Conservation (phyloP, 805 yeast genomes). For the Candida gorgasii region DNA sequence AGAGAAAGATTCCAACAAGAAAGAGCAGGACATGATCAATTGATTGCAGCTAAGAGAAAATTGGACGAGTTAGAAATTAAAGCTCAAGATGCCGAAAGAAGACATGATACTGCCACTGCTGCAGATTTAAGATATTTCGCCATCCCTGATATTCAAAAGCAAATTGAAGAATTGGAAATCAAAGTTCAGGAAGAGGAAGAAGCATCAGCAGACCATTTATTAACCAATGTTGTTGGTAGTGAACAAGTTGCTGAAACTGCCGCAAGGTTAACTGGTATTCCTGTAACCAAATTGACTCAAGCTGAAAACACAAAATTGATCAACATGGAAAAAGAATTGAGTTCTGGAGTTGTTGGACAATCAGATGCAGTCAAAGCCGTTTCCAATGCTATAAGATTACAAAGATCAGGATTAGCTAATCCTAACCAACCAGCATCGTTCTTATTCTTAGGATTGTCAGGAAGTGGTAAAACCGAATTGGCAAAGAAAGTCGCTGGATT, state of each 20-base stretch:
- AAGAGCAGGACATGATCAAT: constrained; percentile 86
- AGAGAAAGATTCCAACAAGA: constrained; percentile 85
- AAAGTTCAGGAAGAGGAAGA: constrained; percentile 77
- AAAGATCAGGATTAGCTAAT: constrained; percentile 92
- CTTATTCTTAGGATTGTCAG: constrained; percentile 90
- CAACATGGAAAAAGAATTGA: constrained; percentile 86
- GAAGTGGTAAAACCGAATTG: constrained; percentile 97
- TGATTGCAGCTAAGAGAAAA: constrained; percentile 85
- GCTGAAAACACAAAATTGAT: constrained; percentile 93
- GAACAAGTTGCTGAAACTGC: constrained; percentile 97
- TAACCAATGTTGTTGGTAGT: constrained; percentile 86
- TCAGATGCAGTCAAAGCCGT: constrained; percentile 95
- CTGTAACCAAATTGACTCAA: constrained; percentile 90
- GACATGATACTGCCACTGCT: constrained; percentile 90
- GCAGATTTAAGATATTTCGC: constrained; percentile 98
- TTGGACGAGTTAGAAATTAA: constrained; percentile 90
- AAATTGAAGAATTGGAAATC: constrained; percentile 72
- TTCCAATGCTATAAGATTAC: constrained; percentile 88
- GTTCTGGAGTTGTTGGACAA: constrained; percentile 90
- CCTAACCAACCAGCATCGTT: constrained; percentile 97
- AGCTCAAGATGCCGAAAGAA: constrained; percentile 95
- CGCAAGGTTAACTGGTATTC: constrained; percentile 94
- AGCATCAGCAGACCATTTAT: constrained; percentile 61
- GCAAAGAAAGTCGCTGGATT: constrained; percentile 97
- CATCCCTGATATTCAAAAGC: constrained; percentile 84